Conservation (phyloP, 305 asterid species). For the Solanum hybrid region DNA sequence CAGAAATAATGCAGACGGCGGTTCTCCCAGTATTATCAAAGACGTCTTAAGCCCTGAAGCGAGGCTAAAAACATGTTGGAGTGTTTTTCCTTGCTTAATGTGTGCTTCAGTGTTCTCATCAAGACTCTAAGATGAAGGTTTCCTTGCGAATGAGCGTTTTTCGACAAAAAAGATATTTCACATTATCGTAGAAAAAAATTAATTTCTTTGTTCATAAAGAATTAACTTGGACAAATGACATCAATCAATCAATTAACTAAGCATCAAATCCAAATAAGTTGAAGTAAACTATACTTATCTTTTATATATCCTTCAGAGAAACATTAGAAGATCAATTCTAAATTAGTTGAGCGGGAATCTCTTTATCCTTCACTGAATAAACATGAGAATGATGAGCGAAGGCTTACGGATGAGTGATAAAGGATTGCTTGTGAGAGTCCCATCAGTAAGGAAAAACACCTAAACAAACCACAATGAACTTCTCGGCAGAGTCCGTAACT, state of each 20-base stretch:
- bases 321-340: neutral
- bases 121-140: neutral
- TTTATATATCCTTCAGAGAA: neutral
- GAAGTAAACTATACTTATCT: neutral
- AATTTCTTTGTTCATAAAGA: neutral
- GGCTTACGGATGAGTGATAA: constrained; percentile 44
- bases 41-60: neutral
- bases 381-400: neutral
- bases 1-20: neutral
- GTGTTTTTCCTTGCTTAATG: neutral
- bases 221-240: neutral
- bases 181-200: neutral
- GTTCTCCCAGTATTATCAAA: neutral
- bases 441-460: constrained; percentile 64
- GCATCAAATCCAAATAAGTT: neutral
- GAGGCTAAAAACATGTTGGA: neutral
- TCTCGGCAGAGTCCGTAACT: constrained; percentile 74
- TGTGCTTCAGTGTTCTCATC: neutral
- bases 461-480: constrained; percentile 80
- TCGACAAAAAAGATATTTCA: neutral
- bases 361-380: neutral
- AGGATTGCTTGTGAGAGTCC: too few species aligned
- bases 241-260: neutral
- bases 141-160: neutral
- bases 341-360: neutral